Base-by-base conservation (phyloP, 176 grass and related monocot genomes). In the Paspalum vaginatum region DNA sequence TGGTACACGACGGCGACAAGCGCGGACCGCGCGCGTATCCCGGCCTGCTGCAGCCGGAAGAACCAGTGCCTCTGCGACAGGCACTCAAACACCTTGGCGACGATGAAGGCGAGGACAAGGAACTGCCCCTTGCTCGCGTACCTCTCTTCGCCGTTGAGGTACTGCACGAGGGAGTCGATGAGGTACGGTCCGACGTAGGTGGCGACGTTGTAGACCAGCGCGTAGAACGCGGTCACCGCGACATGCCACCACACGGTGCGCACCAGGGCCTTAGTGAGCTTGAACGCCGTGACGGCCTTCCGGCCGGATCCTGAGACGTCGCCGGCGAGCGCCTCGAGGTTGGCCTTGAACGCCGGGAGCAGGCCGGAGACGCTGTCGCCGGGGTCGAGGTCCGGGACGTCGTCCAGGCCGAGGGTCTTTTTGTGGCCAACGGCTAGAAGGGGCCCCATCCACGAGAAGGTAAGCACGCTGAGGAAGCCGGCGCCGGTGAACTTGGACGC, bases 151-250 rank as follows among this genome's bases (percentile, higher is more conserved):
- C 81, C 95, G 60, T 91, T 92, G 43, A 98, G 92, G 88, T 94
- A 98, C n/a, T 91, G 88, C 49, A 98, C 95, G 57, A 98, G 76
- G 32, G 78, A 94, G 38, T 89, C 72, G 44, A 98, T 94, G 60
- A 98, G 86, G 81, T 92, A 98, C 2, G 92, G 92, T 14, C 95
- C 95, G 4, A 94, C 92, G 72, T 94, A 98, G 65, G 89, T 83
- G 59, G 95, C 77, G 5, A 91, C 39, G 53, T 76, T 94, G 74
- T 90, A 75, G 26, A 94, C 84, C 27, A 93, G 59, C 10, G 72
- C 86, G 59, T 89, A 93, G 62, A 98, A 11, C 74, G 92, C 90
- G 68, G 84, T 94, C 44, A 98, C 49, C 68, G 83, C 7, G 72
- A 94, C 79, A n/a, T 94, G 87, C 45, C 20, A 38, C 85, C 81